phyloP scores from a whole-genome alignment of 257 asterid genomes.

The Solanum lignicaule region DNA sequence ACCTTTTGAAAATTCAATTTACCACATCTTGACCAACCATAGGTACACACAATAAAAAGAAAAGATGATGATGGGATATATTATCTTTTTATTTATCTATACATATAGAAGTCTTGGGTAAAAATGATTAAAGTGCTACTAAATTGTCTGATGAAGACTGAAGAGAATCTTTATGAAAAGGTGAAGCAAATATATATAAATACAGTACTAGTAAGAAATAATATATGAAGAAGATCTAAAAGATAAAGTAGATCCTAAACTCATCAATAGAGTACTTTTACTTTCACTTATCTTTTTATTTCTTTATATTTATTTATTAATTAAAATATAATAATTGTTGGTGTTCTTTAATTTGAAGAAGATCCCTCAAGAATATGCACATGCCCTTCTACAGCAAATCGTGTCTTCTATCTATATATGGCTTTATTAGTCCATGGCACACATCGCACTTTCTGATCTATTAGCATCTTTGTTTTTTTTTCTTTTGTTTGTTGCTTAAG shows the following conservation, averaged over 20 bases:
- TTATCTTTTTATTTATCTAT: background rate
- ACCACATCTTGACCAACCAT: background rate
- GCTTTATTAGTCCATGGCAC: background rate
- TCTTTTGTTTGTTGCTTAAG: background rate
- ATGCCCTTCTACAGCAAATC: background rate
- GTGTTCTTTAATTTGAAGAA: background rate
- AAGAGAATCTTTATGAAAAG: slow-evolving; percentile 24
- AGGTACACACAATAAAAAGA: background rate
- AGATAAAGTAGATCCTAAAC: slow-evolving; percentile 15
- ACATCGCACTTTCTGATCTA: background rate
- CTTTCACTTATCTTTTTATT: slow-evolving; percentile 4
- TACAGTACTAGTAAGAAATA: background rate
- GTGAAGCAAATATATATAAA: slow-evolving; percentile 17
- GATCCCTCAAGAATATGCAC: background rate
- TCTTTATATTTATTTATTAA: background rate
- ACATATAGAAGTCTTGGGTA: background rate
- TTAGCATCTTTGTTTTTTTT: background rate
- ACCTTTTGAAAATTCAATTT: background rate
- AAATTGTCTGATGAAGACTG: slow-evolving; percentile 1
- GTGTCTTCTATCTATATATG: background rate
- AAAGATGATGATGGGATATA: background rate
- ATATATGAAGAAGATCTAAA: slow-evolving; percentile 16
- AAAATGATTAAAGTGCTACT: slow-evolving; percentile 10
- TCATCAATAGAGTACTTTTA: background rate
- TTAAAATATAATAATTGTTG: background rate